Evolutionary conservation across 352 stramenopile genomes (phyloP), one percentile per base, ranked within the genome.

Genomic region (Phytophthora fragariaefolia): DNA sequence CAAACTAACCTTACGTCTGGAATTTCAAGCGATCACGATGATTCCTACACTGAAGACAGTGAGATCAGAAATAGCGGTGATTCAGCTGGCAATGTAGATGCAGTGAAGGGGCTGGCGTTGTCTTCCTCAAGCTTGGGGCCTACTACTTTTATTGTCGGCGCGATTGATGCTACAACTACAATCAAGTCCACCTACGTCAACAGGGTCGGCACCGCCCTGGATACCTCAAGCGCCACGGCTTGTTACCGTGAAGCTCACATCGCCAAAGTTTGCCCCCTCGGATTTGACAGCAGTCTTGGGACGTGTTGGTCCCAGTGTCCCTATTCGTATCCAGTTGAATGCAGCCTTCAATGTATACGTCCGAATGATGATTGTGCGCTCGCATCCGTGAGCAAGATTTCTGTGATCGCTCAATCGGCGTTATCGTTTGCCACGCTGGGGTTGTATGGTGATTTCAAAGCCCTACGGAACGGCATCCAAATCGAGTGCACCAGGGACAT

Each of bases 231-330:
- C 30, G 66, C 75, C 20, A 55, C 61, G 7, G 66, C 72, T 7
- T 83, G 75, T 30, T 83, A 67, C 58, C 72, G 75, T 10, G 72
- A 80, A 65, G 56, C 72, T 63, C 66, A 65, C 46, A 68, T 79
- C n/a, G 73, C 66, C 2, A 76, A 79, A 23, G 71, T 38, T 3
- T 83, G 75, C 55, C 66, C 75, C n/a, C 43, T 62, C 6, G 72
- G 72, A 26, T 83, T 58, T 47, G 54, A 77, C 2, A 58, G 47
- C 9, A 70, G 63, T 12, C 23, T 72, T 4, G 72, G 60, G 6
- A 71, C 62, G n/a, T 83, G 75, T 50, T 83, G 72, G 75, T 60
- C 63, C 32, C 26, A 80, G 34, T 85, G 76, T 70, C 76, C 76
- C 6, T 70, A 80, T 47, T 66, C 63, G 43, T 85, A 82, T 55